Base-by-base conservation (phyloP, 1,284 basidiomycete genomes). In the Marasmius oreades region DNA sequence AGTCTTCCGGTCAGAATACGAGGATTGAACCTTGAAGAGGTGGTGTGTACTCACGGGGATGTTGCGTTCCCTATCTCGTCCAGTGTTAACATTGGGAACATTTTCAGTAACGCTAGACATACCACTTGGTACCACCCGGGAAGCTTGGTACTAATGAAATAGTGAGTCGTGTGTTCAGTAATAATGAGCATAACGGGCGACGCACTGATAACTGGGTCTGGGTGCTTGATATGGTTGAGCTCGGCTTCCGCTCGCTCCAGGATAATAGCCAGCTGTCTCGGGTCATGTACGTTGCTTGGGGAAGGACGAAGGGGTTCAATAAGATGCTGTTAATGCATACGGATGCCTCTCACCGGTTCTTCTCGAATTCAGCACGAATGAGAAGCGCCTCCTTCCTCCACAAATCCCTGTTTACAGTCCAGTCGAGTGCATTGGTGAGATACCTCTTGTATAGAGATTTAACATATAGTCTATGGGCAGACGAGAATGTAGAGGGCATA, bases 341-440 rank as follows among this genome's bases (percentile, higher is more conserved):
- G 33, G n/a, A 52, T 23, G 28, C n/a, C n/a, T 33, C 87, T 62
- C 69, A 94, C 93, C 92, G 83, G 79, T 97, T 93, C 63, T 80
- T 76, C 76, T 98, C 95, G 70, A 98, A 98, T 71, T 94, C 87
- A 61, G 94, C 93, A 59, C 95, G 79, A 65, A 97, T 93, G 70
- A 88, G 77, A 63, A 94, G 74, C 5, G 94, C 94, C 67, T 88
- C 81, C 62, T 80, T 80, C 61, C 95, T 82, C 93, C 93, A 97
- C 5, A 93, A 67, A 67, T 94, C 90, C 61, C 94, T 78, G 57
- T 88, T 80, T 64, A 96, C 81, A 57, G 85, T 85, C 95, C 95
- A 98, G 75, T 98, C 87, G 56, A 95, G 77, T 58, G 90, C 81
- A 71, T 96, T 94, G 64, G 80, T 88, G 59, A 97, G 81, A 68